A percentile compares a stretch with the other conserved stretches of the same genome.
phyloP scores from a whole-genome alignment of 2,329 filamentous ascomycete genomes.

The Cladosporium sp. region DNA sequence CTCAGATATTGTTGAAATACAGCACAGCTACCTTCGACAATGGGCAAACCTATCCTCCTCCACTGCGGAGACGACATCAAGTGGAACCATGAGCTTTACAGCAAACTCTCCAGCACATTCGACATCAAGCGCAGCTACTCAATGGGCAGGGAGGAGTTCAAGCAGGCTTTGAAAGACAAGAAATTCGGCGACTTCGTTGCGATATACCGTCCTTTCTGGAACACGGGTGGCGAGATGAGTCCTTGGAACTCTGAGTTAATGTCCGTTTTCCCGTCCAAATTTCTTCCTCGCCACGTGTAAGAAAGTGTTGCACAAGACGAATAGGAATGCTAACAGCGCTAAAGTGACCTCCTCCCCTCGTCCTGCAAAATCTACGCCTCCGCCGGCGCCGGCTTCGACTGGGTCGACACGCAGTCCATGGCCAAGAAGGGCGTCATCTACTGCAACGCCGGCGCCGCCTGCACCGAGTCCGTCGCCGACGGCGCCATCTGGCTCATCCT shows the following conservation, averaged over 20 bases:
- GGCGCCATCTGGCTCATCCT: slow-evolving; percentile 69
- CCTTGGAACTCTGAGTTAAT: slow-evolving; percentile 63
- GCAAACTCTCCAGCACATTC: slow-evolving; percentile 39
- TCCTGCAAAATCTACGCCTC: slow-evolving; percentile 59
- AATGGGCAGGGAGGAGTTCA: slow-evolving; percentile 43
- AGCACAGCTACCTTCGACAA: slow-evolving; percentile 2
- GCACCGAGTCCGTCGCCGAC: slow-evolving; percentile 72
- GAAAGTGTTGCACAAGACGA: not conserved
- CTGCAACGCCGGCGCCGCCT: slow-evolving; percentile 70
- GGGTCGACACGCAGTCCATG: slow-evolving; percentile 61
- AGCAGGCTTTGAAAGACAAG: slow-evolving; percentile 38
- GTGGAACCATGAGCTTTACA: slow-evolving; percentile 48
- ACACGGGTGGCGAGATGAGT: slow-evolving; percentile 65
- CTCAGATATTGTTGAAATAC: not conserved
- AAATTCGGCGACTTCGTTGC: slow-evolving; percentile 47
- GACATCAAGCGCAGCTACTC: slow-evolving; percentile 42
- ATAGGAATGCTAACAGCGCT: not conserved
- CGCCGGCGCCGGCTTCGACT: slow-evolving; percentile 64
- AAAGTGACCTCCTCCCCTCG: slow-evolving; percentile 46
- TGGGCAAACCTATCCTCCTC: slow-evolving; percentile 35
- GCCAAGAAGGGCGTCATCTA: slow-evolving; percentile 66
- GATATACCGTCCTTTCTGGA: slow-evolving; percentile 62
- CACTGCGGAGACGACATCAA: slow-evolving; percentile 48
- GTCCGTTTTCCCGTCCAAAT: slow-evolving; percentile 22
- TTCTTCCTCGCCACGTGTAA: not conserved